Conservation (phyloP, 2,329 filamentous ascomycete genomes). For the Diplodia mutila region DNA sequence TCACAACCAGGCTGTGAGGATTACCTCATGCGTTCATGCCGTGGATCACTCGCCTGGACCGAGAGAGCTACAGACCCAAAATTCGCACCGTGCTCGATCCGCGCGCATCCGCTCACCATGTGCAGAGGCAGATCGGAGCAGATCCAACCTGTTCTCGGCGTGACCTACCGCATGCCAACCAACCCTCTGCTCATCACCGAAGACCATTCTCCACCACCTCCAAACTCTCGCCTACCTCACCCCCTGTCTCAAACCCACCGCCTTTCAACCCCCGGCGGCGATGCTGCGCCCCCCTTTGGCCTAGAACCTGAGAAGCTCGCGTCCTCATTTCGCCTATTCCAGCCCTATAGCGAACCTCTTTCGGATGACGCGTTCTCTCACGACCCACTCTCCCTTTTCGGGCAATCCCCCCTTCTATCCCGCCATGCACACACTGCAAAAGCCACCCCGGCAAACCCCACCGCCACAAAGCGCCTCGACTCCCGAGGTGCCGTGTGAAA, state of each 20-base stretch:
- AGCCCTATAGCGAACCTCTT: constrained; percentile 8
- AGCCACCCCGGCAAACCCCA: neutral
- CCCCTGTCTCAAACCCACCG: constrained; percentile 15
- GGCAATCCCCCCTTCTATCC: neutral
- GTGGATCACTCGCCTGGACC: neutral
- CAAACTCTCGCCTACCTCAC: constrained; percentile 9
- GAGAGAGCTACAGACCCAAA: neutral
- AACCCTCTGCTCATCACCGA: constrained; percentile 2
- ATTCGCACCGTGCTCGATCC: neutral
- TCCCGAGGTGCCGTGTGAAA: neutral
- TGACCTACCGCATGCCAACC: constrained; percentile 4
- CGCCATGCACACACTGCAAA: neutral
- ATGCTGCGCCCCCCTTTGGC: neutral
- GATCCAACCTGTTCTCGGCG: neutral
- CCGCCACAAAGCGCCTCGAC: neutral
- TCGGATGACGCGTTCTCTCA: constrained; percentile 12
- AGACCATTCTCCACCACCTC: neutral
- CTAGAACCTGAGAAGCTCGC: neutral
- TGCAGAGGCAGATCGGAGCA: neutral
- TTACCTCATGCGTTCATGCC: neutral
- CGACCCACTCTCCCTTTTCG: neutral
- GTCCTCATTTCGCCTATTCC: constrained; percentile 20
- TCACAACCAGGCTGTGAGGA: neutral
- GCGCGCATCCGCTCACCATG: neutral
- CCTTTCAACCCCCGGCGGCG: neutral